Evolutionary conservation across 352 stramenopile species (phyloP).

Genomic region (Phytophthora litchii): DNA sequence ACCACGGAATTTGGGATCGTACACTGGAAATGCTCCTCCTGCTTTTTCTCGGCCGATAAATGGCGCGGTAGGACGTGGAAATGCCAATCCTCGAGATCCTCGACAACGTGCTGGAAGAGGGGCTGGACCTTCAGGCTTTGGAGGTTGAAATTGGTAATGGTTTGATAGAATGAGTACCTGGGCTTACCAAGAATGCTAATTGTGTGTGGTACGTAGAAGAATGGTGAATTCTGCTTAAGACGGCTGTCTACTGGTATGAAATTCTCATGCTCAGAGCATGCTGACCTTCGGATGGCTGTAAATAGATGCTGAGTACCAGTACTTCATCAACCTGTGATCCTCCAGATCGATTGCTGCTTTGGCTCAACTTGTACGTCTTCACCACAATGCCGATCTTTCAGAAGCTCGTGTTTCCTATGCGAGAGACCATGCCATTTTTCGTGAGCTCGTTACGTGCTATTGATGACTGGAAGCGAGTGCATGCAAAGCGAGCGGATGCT

Average conservation of each 20-base stretch:
- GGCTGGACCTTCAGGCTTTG: conserved; percentile 13
- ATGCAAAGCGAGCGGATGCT: conserved; percentile 59
- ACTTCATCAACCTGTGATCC: conserved; percentile 8
- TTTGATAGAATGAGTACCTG: conserved; percentile 13
- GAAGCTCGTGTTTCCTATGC: conserved; percentile 66
- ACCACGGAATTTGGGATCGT: conserved; percentile 4
- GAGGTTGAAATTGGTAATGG: conserved; percentile 16
- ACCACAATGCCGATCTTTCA: conserved; percentile 38
- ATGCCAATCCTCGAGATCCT: conserved; percentile 42
- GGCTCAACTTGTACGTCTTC: background rate
- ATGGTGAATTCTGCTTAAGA: too few relatives aligned
- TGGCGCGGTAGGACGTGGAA: conserved; percentile 26
- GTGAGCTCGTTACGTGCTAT: conserved; percentile 69
- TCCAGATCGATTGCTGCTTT: conserved; percentile 15
- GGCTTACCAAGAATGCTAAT: conserved; percentile 17
- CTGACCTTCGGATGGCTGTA: conserved; percentile 22
- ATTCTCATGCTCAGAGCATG: conserved; percentile 11
- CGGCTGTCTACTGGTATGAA: background rate
- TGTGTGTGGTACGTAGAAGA: conserved; percentile 11
- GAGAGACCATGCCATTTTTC: conserved; percentile 84
- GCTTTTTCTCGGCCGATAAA: conserved; percentile 21
- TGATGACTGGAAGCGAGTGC: conserved; percentile 73
- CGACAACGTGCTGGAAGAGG: conserved; percentile 38
- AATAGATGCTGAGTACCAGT: conserved; percentile 32
- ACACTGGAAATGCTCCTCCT: conserved; percentile 20